Conservation (phyloP, 2,329 filamentous ascomycete species). For the Pseudocercospora vitis region DNA sequence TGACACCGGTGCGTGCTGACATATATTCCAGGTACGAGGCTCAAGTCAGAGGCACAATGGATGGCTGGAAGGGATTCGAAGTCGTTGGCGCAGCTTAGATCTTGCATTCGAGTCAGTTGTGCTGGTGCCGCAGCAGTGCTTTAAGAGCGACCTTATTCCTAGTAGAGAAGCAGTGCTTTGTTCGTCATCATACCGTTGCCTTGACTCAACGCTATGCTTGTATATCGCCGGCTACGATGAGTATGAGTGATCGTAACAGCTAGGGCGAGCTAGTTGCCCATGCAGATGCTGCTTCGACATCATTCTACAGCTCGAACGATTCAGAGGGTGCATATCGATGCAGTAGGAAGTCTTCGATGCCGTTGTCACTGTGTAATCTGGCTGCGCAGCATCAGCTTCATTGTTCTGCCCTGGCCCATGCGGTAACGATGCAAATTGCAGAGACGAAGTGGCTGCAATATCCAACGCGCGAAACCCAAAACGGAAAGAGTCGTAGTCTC, state of each 20-base stretch:
- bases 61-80: constrained; percentile 38
- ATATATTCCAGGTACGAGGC: constrained; percentile 38
- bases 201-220: not conserved
- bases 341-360: constrained; percentile 3
- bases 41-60: constrained; percentile 42
- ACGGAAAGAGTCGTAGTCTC: not conserved
- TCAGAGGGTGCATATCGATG: not conserved
- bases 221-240: not conserved
- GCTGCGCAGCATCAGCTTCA: not conserved
- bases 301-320: not conserved
- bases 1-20: not conserved
- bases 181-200: not conserved
- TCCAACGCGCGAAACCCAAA: constrained; percentile 4
- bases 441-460: constrained; percentile 1
- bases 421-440: not conserved
- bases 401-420: not conserved
- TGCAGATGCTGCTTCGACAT: not conserved
- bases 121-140: not conserved
- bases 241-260: not conserved
- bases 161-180: not conserved
- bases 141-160: not conserved
- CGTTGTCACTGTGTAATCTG: not conserved
- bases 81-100: constrained; percentile 21
- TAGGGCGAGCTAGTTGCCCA: not conserved
- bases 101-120: no score